Conservation (phyloP, 1,284 basidiomycete genomes). For the Microbotryum lychnidis-dioicae region DNA sequence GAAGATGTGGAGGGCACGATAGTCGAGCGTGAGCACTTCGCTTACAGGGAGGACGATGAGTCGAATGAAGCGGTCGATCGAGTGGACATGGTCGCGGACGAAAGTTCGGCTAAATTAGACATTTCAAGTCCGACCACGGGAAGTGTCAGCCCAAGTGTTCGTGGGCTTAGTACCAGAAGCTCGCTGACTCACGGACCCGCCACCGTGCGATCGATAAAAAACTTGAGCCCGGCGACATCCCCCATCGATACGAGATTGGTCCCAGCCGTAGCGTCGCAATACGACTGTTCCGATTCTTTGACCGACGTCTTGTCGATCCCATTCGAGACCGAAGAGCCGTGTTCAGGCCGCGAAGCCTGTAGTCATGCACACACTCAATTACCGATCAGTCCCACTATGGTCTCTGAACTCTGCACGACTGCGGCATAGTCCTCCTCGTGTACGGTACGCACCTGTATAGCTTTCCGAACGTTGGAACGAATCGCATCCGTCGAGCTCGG, state of each 20-base stretch:
- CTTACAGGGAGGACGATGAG: slow-evolving; percentile 37
- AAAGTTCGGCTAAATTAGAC: slow-evolving; percentile 32
- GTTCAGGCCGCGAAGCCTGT: slow-evolving; percentile 41
- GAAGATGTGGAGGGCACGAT: slow-evolving; percentile 73
- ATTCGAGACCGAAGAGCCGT: slow-evolving; percentile 37
- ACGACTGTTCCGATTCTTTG: slow-evolving; percentile 39
- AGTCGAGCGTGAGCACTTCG: slow-evolving; percentile 41
- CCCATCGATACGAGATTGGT: slow-evolving; percentile 41
- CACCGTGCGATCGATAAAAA: slow-evolving; percentile 38
- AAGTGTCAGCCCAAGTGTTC: not conserved
- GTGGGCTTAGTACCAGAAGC: slow-evolving; percentile 1
- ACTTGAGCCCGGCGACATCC: slow-evolving; percentile 39
- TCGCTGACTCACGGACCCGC: slow-evolving; percentile 11
- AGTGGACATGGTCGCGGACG: slow-evolving; percentile 35
- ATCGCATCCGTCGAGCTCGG: slow-evolving; percentile 24
- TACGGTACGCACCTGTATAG: slow-evolving; percentile 18
- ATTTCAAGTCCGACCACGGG: not conserved
- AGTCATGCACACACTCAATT: slow-evolving; percentile 11
- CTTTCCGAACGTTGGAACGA: slow-evolving; percentile 21
- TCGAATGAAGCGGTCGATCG: slow-evolving; percentile 38
- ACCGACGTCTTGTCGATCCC: slow-evolving; percentile 38
- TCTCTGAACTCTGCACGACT: too few relatives aligned
- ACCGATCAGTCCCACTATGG: not conserved
- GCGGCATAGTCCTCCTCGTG: too few relatives aligned
- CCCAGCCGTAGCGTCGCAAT: slow-evolving; percentile 40